These are phyloP conservation scores for Beauveria scarabaeidicola DNA, from an alignment of 2,329 filamentous ascomycete genomes.

Conservation along the genomic window DNA sequence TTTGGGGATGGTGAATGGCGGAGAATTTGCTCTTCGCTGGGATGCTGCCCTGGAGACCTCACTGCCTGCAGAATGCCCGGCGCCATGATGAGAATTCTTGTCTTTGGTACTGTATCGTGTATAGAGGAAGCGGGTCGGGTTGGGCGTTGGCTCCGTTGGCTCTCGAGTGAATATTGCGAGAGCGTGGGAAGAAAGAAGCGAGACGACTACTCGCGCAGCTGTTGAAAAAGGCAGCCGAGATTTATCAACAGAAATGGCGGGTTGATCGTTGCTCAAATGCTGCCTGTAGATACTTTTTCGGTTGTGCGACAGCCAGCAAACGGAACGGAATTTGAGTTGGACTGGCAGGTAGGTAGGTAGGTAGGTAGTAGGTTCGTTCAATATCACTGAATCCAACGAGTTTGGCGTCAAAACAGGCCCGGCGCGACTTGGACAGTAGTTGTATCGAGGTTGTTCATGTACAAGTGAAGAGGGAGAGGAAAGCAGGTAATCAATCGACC, in stretches of 20 bases:
- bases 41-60: constrained; percentile 6
- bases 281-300: neutral
- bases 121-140: neutral
- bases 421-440: neutral
- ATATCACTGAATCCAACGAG: neutral
- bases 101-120: neutral
- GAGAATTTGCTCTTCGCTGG: constrained; percentile 14
- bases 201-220: neutral
- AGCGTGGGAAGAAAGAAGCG: neutral
- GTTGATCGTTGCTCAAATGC: neutral
- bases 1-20: constrained; percentile 16
- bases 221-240: neutral
- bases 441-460: neutral
- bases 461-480: neutral
- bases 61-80: constrained; percentile 13
- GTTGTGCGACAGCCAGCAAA: neutral
- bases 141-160: neutral
- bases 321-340: neutral
- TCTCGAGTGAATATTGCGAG: neutral
- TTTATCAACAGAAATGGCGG: neutral
- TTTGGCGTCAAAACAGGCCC: neutral
- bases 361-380: no score
- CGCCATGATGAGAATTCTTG: constrained; percentile 12
- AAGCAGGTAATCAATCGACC: neutral
- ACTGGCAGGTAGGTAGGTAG: neutral